Percentiles rank a stretch among this genome's conserved stretches.
Evolutionary conservation across 2,329 filamentous ascomycete species (phyloP).

Genomic region (Shiraia bambusicola): DNA sequence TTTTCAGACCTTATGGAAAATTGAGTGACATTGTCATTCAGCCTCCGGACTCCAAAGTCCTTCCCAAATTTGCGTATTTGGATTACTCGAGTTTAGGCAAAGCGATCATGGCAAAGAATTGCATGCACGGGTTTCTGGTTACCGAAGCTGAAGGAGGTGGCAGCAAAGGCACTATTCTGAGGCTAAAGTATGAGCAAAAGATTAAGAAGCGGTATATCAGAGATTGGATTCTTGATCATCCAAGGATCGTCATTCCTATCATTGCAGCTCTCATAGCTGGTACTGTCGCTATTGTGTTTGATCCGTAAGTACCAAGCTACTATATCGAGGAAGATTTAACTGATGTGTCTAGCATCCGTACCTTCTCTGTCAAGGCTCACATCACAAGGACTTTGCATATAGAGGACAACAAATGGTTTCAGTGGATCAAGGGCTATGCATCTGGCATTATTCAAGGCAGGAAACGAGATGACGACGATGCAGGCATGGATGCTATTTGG

Average conservation of each 20-base stretch:
- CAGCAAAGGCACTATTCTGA: constrained; percentile 72
- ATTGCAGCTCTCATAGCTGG: constrained; percentile 79
- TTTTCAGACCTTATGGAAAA: constrained; percentile 90
- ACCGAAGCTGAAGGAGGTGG: constrained; percentile 69
- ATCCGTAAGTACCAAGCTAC: constrained; percentile 58
- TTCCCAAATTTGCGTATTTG: constrained; percentile 77
- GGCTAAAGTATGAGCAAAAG: constrained; percentile 80
- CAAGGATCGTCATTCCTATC: constrained; percentile 81
- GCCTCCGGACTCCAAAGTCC: constrained; percentile 79
- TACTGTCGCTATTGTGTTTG: constrained; percentile 80
- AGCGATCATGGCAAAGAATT: constrained; percentile 87
- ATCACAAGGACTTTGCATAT: constrained; percentile 76
- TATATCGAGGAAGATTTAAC: neutral
- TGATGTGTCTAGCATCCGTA: constrained; percentile 61
- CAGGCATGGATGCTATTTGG: constrained; percentile 79
- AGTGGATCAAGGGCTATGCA: constrained; percentile 77
- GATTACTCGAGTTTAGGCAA: constrained; percentile 73
- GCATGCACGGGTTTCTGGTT: constrained; percentile 81
- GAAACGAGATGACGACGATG: constrained; percentile 60
- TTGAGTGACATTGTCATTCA: constrained; percentile 82
- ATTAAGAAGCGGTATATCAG: constrained; percentile 76
- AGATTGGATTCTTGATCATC: constrained; percentile 85
- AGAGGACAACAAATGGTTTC: constrained; percentile 70
- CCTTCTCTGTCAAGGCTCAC: constrained; percentile 87
- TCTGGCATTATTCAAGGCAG: constrained; percentile 65